Conservation (phyloP, 306 rosid genomes). For the Prunus kanzakura region DNA sequence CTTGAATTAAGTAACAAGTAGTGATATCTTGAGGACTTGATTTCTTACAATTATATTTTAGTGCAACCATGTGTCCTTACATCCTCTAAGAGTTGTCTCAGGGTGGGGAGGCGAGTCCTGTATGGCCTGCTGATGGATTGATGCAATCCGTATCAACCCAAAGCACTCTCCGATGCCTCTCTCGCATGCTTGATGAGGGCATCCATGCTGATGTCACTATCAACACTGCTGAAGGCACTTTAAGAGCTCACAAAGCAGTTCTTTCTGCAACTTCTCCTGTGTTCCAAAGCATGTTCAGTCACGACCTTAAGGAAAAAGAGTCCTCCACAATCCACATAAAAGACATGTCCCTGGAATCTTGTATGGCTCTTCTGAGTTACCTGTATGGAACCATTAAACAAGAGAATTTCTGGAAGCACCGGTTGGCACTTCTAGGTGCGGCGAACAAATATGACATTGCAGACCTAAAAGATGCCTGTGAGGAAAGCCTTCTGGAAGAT, state of each 20-base stretch:
- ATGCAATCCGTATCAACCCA: slow-evolving; percentile 48
- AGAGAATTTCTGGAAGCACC: slow-evolving; percentile 76
- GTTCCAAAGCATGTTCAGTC: slow-evolving; percentile 82
- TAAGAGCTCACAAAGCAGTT: slow-evolving; percentile 83
- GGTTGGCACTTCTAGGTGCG: slow-evolving; percentile 71
- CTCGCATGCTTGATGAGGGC: slow-evolving; percentile 80
- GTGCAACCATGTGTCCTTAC: too few relatives aligned
- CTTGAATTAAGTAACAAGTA: background rate
- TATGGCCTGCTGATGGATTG: slow-evolving; percentile 62
- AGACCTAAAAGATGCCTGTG: slow-evolving; percentile 68
- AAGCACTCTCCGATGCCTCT: slow-evolving; percentile 57
- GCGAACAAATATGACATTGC: slow-evolving; percentile 71
- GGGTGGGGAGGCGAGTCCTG: slow-evolving; percentile 66
- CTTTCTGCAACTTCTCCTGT: slow-evolving; percentile 83
- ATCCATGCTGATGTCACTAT: slow-evolving; percentile 76
- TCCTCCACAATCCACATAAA: slow-evolving; percentile 68
- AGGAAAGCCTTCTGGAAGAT: slow-evolving; percentile 88
- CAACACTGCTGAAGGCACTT: slow-evolving; percentile 52
- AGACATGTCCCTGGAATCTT: slow-evolving; percentile 73
- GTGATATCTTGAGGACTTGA: background rate
- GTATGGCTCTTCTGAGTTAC: slow-evolving; percentile 63
- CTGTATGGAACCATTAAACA: slow-evolving; percentile 76
- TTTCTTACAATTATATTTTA: background rate
- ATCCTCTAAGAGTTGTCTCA: slow-evolving; percentile 5
- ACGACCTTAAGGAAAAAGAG: slow-evolving; percentile 72